phyloP scores from a whole-genome alignment of 495 filamentous ascomycete species.

The Aspergillus incahuasiensis region DNA sequence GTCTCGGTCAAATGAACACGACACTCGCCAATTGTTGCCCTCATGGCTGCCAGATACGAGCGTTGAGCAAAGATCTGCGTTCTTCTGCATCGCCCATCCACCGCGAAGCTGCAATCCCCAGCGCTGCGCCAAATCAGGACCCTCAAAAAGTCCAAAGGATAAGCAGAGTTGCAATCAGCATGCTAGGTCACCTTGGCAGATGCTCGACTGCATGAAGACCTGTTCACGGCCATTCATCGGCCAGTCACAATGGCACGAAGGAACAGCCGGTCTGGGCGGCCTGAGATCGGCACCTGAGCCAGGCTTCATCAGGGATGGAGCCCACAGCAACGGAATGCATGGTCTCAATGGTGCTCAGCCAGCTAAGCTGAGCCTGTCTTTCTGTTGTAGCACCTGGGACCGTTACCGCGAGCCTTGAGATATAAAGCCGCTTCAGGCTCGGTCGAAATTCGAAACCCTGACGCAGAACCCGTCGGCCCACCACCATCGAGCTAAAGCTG shows the following conservation, averaged over 20 bases:
- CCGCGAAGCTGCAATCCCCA: not conserved
- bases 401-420: not conserved
- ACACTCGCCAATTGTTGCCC: not conserved
- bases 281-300: not conserved
- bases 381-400: not conserved
- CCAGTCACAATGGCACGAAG: slow-evolving; percentile 2
- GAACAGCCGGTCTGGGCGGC: slow-evolving; percentile 7
- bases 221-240: not conserved
- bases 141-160: too few species aligned
- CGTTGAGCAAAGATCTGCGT: not conserved
- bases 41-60: not conserved
- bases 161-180: not conserved
- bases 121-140: not conserved
- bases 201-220: not conserved
- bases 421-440: not conserved
- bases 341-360: not conserved
- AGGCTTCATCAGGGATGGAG: not conserved
- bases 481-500: not conserved
- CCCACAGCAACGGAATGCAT: not conserved
- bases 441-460: too few species aligned
- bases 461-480: not conserved
- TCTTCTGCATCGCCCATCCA: not conserved
- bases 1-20: not conserved
- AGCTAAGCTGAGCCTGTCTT: too few species aligned
- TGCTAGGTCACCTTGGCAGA: not conserved